These are phyloP conservation scores for Metschnikowia dekortorum DNA, from an alignment of 805 yeast species.

Conservation along the genomic window DNA sequence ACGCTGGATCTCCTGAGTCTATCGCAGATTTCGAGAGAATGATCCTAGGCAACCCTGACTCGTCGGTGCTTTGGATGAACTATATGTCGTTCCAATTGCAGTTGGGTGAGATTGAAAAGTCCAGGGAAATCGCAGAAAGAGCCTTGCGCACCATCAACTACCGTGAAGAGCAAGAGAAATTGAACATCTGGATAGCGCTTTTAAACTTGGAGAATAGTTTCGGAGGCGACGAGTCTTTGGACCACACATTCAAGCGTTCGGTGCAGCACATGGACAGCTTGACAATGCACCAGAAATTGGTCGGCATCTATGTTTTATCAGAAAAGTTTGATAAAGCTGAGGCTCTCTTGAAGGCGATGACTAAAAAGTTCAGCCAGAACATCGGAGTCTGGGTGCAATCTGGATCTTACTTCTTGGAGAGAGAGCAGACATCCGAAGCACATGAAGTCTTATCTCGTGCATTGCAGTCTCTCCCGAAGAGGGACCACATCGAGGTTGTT, in stretches of 20 bases:
- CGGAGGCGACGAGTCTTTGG: conserved; percentile 79
- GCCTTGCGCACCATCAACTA: conserved; percentile 86
- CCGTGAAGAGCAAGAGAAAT: conserved; percentile 88
- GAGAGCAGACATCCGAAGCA: conserved; percentile 53
- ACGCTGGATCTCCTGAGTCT: conserved; percentile 86
- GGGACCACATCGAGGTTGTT: conserved; percentile 73
- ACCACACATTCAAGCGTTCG: conserved; percentile 76
- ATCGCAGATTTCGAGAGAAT: conserved; percentile 88
- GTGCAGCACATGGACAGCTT: conserved; percentile 89
- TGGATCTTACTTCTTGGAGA: conserved; percentile 70
- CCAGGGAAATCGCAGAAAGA: conserved; percentile 88
- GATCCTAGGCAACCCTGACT: conserved; percentile 86
- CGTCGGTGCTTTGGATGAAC: conserved; percentile 94
- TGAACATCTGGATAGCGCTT: conserved; percentile 94
- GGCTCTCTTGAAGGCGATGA: conserved; percentile 56
- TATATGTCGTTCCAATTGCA: conserved; percentile 97
- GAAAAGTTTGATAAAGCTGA: conserved; percentile 72
- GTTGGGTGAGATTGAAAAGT: conserved; percentile 88
- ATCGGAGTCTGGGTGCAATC: conserved; percentile 76
- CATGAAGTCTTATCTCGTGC: conserved; percentile 74
- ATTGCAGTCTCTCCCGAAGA: conserved; percentile 63
- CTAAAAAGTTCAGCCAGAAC: conserved; percentile 72
- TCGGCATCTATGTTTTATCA: conserved; percentile 68
- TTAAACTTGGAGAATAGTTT: conserved; percentile 91
- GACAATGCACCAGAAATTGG: conserved; percentile 74